Evolutionary conservation across 768 basidiomycete genomes (phyloP).

Genomic region (Hygrophoropsis aurantiaca): DNA sequence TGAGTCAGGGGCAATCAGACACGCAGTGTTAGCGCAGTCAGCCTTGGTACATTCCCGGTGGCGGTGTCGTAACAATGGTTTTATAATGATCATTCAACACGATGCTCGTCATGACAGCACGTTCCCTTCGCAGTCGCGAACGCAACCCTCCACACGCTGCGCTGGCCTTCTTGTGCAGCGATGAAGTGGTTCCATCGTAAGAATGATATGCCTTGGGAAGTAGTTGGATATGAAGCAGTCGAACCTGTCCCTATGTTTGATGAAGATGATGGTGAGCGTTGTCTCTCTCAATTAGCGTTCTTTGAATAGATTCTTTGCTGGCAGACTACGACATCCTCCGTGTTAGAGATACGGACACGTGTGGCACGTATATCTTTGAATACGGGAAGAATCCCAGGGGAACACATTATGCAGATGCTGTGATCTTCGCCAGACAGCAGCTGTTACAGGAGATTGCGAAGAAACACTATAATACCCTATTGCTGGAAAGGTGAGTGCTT

Average conservation of each 20-base stretch:
- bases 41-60: conserved; percentile 10
- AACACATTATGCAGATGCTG: conserved; percentile 49
- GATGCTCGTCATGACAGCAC: conserved; percentile 12
- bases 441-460: conserved; percentile 54
- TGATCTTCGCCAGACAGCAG: conserved; percentile 64
- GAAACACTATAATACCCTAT: conserved; percentile 61
- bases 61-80: conserved; percentile 17
- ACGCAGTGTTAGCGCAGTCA: not conserved
- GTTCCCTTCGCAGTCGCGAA: conserved; percentile 7
- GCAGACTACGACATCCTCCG: conserved; percentile 60
- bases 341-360: conserved; percentile 52
- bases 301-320: conserved; percentile 1
- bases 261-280: conserved; percentile 52
- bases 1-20: too few species aligned
- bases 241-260: conserved; percentile 66
- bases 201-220: conserved; percentile 69
- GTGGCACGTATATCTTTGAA: conserved; percentile 65
- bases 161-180: conserved; percentile 13
- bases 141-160: conserved; percentile 12
- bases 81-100: conserved; percentile 16
- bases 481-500: conserved; percentile 62
- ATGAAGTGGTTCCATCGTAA: conserved; percentile 51
- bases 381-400: conserved; percentile 45
- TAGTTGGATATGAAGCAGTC: conserved; percentile 64
- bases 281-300: not conserved